Percentiles rank a stretch among this genome's conserved stretches.
Evolutionary conservation across 345 rosid species (phyloP).

Genomic region (Adansonia digitata): DNA sequence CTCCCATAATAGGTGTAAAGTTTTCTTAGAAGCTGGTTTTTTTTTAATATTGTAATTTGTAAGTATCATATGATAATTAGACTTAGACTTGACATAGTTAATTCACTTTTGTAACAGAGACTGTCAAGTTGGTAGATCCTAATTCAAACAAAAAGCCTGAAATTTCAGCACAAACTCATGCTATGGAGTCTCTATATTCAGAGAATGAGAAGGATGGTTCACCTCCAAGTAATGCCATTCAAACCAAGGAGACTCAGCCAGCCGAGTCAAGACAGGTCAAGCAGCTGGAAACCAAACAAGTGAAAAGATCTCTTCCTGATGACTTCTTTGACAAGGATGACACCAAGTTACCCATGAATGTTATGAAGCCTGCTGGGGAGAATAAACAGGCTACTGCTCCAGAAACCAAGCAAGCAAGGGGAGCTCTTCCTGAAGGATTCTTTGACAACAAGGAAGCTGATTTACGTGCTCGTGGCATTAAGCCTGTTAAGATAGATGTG

Average conservation of each 20-base stretch:
- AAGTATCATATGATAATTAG: background rate
- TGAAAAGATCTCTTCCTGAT: slow-evolving; percentile 65
- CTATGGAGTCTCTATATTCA: background rate
- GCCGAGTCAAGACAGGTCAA: slow-evolving; percentile 18
- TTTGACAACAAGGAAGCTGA: slow-evolving; percentile 97
- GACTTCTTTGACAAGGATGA: slow-evolving; percentile 78
- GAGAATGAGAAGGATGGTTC: slow-evolving; percentile 4
- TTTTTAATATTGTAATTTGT: background rate
- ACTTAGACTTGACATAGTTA: background rate
- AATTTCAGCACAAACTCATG: slow-evolving; percentile 5
- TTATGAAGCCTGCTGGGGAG: slow-evolving; percentile 41
- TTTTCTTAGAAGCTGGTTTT: slow-evolving; percentile 13
- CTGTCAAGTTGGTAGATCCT: slow-evolving; percentile 1
- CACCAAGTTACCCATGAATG: slow-evolving; percentile 53
- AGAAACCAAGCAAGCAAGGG: slow-evolving; percentile 48
- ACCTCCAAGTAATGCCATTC: slow-evolving; percentile 1
- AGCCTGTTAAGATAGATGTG: slow-evolving; percentile 78
- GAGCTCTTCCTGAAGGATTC: slow-evolving; percentile 88
- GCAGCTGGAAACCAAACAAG: slow-evolving; percentile 36
- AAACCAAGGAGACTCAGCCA: slow-evolving; percentile 24
- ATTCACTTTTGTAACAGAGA: background rate
- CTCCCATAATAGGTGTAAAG: background rate
- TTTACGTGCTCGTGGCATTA: slow-evolving; percentile 90
- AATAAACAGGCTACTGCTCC: slow-evolving; percentile 22
- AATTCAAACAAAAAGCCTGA: slow-evolving; percentile 2